Evolutionary conservation across 2,329 filamentous ascomycete genomes (phyloP), one percentile per base, ranked within the genome.

Genomic region (Purpureocillium takamizusanense): DNA sequence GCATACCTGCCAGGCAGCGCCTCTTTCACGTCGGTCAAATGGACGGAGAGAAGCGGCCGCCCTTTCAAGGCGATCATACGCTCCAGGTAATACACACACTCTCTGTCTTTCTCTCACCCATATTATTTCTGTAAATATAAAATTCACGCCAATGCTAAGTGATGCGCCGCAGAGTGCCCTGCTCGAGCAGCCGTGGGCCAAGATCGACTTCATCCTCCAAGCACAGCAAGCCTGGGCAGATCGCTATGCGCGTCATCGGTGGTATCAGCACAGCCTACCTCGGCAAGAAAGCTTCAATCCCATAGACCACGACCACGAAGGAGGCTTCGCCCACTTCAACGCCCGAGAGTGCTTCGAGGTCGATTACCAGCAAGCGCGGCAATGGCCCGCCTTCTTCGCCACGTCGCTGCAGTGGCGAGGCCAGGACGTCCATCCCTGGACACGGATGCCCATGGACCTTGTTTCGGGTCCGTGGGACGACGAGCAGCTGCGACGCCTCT

Each of bases 31-130:
- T 48, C 3, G 47, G 49, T 12, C 37, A 27, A 27, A 7, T 16
- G 8, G 27, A 41, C 3, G 14, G 40, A 31, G 39, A 37, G 5
- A 39, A 42, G 14, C 34, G 37, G 8, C 34, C 35, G 10, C 11
- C 41, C 13, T 46, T 42, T 31, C 55, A 51, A 8, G 67, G 66
- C 2, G 61, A 69, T 39, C 58, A 62, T 3, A 43, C 47, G 9
- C 63, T 70, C 13, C 70, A 74, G 55, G 69, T 72, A 46, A 39
- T 61, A 48, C n/a, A n/a, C n/a, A n/a, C n/a, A n/a, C n/a, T n/a
- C n/a, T n/a, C n/a, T n/a, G n/a, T n/a, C n/a, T n/a, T n/a, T n/a
- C n/a, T n/a, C n/a, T n/a, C n/a, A n/a, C n/a, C n/a, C n/a, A n/a
- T n/a, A n/a, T n/a, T n/a, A n/a, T n/a, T n/a, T n/a, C n/a, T n/a